Evolutionary conservation across 768 basidiomycete species (phyloP), one percentile per base, ranked within the genome.

Genomic region (Xerocomus spinulosus): DNA sequence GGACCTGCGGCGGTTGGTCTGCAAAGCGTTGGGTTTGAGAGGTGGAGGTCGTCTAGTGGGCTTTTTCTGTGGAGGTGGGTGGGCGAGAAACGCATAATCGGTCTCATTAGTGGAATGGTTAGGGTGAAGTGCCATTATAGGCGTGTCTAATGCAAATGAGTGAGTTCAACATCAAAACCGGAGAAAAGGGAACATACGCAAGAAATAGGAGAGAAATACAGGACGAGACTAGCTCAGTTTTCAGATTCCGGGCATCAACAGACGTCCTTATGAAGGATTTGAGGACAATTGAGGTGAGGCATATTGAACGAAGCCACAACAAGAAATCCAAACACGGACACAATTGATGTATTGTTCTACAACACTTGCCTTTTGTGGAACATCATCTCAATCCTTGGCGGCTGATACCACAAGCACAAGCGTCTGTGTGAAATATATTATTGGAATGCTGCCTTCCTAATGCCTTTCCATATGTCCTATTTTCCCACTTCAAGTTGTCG

Each of bases 31-130:
- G 13, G 62, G 53, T 1, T 41, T 34, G 15, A 55, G 25, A 24
- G 70, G 68, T 12, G 66, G 69, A 14, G 69, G 68, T 25, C 50
- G 59, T 12, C 55, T 39, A 18, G 70, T 62, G 7, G 64, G 66
- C 54, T 62, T 66, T 56, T 73, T 74, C 44, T 61, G 66, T 7
- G 67, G 65, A 36, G 65, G 66, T 12, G 73, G 76, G 37, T 67
- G 61, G 9, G 74, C 68, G 2, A 77, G 72, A 55, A 76, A 77
- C n/a, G 73, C 46, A 50, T 73, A 75, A 7, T 57, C 43, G 9
- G 48, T 42, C 52, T 52, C 61, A 47, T 55, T 42, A 45, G 49
- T 23, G 8, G 57, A 37, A 38, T 42, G 32, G 14, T 28, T n/a
- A n/a, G 24, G 17, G 17, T 42, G 48, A 14, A 26, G 13, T 10